These are phyloP conservation scores for Rhynchosporium secalis DNA, from an alignment of 2,329 filamentous ascomycete species.

Conservation along the genomic window DNA sequence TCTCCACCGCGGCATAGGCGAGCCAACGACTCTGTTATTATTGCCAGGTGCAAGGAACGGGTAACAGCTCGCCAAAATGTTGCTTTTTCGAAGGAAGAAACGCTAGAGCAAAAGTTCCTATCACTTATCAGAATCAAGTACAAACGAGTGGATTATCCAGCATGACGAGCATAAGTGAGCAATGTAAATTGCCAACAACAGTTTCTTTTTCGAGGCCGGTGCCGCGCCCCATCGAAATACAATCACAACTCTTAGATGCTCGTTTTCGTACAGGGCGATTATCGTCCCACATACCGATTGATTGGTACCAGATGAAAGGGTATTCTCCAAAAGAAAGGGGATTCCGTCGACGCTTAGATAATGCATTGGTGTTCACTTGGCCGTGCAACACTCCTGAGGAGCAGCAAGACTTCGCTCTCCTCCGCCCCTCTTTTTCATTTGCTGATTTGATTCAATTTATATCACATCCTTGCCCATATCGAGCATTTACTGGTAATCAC, in stretches of 20 bases:
- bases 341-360: conserved; percentile 17
- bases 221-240: not conserved
- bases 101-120: conserved; percentile 2
- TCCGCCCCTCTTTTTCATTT: not conserved
- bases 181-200: not conserved
- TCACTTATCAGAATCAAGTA: conserved; percentile 15
- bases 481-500: not conserved
- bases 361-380: not conserved
- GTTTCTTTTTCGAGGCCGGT: conserved; percentile 4
- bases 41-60: conserved; percentile 11
- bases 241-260: not conserved
- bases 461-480: not conserved
- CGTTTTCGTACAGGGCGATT: not conserved
- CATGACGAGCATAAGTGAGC: not conserved
- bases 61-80: not conserved
- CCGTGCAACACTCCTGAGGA: conserved; percentile 13
- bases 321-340: not conserved
- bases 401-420: not conserved
- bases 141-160: not conserved
- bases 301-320: not conserved
- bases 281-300: conserved; percentile 8
- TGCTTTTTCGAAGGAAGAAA: conserved; percentile 2
- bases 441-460: conserved; percentile 3
- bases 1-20: conserved; percentile 15
- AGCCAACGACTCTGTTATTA: conserved; percentile 17